Evolutionary conservation across 2,329 filamentous ascomycete species (phyloP).

Genomic region (Leptographium lundbergii): DNA sequence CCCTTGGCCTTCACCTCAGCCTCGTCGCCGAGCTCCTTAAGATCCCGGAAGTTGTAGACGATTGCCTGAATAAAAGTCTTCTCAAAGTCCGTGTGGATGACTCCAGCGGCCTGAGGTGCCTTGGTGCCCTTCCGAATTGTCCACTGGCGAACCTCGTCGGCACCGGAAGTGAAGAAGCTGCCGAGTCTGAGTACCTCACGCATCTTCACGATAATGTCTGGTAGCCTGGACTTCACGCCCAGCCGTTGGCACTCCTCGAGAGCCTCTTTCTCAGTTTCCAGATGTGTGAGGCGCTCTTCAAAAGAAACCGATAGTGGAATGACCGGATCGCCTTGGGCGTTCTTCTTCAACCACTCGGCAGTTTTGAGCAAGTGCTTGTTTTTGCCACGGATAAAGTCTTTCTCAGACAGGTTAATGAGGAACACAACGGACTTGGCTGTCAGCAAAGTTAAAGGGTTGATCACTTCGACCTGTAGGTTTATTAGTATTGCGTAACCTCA

Average conservation of each 20-base stretch:
- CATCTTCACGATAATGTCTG: constrained; percentile 89
- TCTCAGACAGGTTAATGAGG: constrained; percentile 93
- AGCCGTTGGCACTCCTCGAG: constrained; percentile 81
- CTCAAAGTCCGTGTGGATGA: constrained; percentile 97
- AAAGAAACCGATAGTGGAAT: constrained; percentile 88
- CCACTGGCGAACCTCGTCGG: constrained; percentile 97
- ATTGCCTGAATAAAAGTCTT: constrained; percentile 98
- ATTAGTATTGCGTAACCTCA: neutral
- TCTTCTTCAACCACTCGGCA: constrained; percentile 87
- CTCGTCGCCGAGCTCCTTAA: constrained; percentile 86
- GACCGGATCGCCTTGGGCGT: constrained; percentile 77
- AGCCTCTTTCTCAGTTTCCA: constrained; percentile 64
- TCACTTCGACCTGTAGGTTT: constrained; percentile 68
- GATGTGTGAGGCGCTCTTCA: constrained; percentile 79
- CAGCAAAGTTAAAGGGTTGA: constrained; percentile 91
- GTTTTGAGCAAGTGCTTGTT: constrained; percentile 97
- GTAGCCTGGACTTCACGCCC: constrained; percentile 75
- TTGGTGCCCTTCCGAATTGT: constrained; percentile 93
- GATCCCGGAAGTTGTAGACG: constrained; percentile 73
- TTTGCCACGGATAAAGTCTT: constrained; percentile 96
- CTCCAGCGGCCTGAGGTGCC: constrained; percentile 93
- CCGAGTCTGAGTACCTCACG: constrained; percentile 79
- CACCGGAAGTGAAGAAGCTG: constrained; percentile 93
- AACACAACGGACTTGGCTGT: constrained; percentile 96
- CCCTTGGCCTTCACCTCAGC: constrained; percentile 75